These are phyloP conservation scores for Suillus brevipes DNA, from an alignment of 768 basidiomycete species.

Conservation along the genomic window DNA sequence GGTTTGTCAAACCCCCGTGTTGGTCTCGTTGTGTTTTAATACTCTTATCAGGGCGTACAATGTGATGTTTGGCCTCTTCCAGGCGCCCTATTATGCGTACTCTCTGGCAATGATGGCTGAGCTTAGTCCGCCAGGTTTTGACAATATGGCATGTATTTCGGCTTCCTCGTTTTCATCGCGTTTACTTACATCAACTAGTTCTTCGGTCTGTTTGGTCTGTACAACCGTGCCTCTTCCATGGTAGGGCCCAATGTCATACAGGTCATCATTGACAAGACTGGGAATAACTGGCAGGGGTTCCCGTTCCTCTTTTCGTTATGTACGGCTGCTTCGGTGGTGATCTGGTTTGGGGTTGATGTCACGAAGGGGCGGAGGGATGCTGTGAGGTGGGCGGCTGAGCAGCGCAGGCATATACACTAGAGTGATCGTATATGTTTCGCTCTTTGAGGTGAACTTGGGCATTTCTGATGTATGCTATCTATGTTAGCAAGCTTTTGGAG, in stretches of 20 bases:
- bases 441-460: neutral
- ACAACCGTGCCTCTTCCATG: constrained; percentile 62
- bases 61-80: constrained; percentile 75
- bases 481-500: neutral
- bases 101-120: constrained; percentile 90
- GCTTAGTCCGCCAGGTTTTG: constrained; percentile 83
- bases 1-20: constrained; percentile 42
- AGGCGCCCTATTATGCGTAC: constrained; percentile 85
- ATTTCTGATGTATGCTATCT: neutral
- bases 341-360: constrained; percentile 76
- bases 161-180: neutral
- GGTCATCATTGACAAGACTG: constrained; percentile 71
- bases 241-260: constrained; percentile 86
- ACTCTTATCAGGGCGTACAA: constrained; percentile 67
- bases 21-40: neutral
- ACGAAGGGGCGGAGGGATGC: constrained; percentile 64
- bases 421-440: neutral
- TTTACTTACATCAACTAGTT: constrained; percentile 45
- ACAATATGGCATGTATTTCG: constrained; percentile 59
- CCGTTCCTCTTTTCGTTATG: constrained; percentile 81
- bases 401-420: constrained; percentile 13
- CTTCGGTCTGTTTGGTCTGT: constrained; percentile 84
- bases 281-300: constrained; percentile 81
- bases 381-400: constrained; percentile 49
- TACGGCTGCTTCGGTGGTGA: constrained; percentile 61